Base-by-base conservation (phyloP, 1,284 basidiomycete genomes). In the Tremellales sp. region DNA sequence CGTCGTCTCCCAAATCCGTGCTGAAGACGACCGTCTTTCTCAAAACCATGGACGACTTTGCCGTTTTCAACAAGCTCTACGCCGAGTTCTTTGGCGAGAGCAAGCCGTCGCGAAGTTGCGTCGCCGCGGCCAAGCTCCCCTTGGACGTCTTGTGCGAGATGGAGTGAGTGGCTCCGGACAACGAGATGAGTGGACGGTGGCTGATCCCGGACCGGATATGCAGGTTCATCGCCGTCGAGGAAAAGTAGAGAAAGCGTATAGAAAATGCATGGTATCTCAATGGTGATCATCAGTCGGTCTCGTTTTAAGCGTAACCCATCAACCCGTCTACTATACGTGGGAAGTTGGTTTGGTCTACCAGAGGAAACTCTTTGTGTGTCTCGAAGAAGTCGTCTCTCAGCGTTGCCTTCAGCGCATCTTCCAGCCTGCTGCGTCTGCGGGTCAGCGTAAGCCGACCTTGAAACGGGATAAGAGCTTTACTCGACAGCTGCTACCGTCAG, bases 21-120 rank as follows among this genome's bases (percentile, higher is more conserved):
- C 81, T 86, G 53, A 94, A 95, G 76, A 87, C 85, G 22, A 91
- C 87, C 24, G 87, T 95, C 38, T 97, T 97, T 77, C 74, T 97
- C 66, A 90, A 94, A 71, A 77, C 81, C 60, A 94, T 97, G 90
- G 78, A 86, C 64, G 87, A 97, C 73, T 97, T 97, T 71, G 82
- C 70, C 12, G 76, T 79, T 45, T 84, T 97, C 69, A 98, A 97
- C 71, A 65, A 61, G 50, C 54, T 70, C 33, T 92, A 92, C 70
- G 79, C 79, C 37, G 76, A 79, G 45, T 85, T 86, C 73, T 94
- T 93, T 68, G 88, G 86, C n/a, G 77, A 81, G 43, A 86, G 92
- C 77, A 92, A 89, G 74, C 94, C 94, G 40, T 90, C 94, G 1
- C 79, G 94, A 52, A 92, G 89, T 18, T 85, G 87, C 43, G 87